phyloP scores from a whole-genome alignment of 305 asterid genomes.

The Galium porrigens region DNA sequence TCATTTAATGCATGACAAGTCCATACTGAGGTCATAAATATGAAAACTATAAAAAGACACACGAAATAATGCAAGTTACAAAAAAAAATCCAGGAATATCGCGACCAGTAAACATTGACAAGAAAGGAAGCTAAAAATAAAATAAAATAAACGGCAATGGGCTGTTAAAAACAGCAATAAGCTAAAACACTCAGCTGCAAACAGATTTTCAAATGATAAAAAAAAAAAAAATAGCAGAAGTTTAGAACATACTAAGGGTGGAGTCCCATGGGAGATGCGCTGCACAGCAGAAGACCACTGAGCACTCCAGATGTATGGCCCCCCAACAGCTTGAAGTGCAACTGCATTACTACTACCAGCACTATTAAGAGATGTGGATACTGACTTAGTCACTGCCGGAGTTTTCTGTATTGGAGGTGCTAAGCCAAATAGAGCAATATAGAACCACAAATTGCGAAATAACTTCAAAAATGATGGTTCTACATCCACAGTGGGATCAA shows the following conservation, averaged over 20 bases:
- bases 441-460: slow-evolving; percentile 96
- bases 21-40: neutral
- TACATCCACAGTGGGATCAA: slow-evolving; percentile 66
- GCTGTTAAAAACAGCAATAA: neutral
- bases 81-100: neutral
- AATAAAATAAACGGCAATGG: neutral
- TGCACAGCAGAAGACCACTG: slow-evolving; percentile 89
- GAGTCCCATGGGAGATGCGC: slow-evolving; percentile 97
- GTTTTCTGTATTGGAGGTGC: slow-evolving; percentile 86
- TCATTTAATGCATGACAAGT: neutral
- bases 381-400: slow-evolving; percentile 39
- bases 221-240: neutral
- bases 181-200: neutral
- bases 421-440: slow-evolving; percentile 92
- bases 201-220: neutral
- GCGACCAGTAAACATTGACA: neutral
- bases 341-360: slow-evolving; percentile 57
- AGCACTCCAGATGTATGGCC: slow-evolving; percentile 89
- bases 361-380: slow-evolving; percentile 65
- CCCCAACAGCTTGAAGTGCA: slow-evolving; percentile 85
- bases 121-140: neutral
- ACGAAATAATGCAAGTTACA: neutral
- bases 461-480: slow-evolving; percentile 93
- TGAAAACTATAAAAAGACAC: neutral
- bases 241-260: slow-evolving; percentile 71